Base-by-base conservation (phyloP, 805 yeast genomes). In the Kazachstania taianensis region DNA sequence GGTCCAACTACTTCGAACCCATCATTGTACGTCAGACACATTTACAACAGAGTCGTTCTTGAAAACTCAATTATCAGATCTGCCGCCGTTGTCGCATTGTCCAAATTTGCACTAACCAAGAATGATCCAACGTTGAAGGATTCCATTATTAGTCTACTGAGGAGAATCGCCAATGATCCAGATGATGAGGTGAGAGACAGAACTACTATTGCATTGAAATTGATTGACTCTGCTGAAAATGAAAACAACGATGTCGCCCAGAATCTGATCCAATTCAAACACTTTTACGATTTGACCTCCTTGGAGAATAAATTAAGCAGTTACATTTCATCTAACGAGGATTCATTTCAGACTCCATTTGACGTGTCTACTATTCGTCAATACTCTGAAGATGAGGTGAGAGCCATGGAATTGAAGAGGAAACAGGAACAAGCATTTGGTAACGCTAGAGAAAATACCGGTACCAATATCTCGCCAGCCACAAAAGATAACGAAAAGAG, bases 121-220 rank as follows among this genome's bases (percentile, higher is more conserved):
- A 66, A 69, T 34, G 94, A 86, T 46, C 72, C 71, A 12, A 67
- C 70, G 19, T 73, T 87, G 42, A 65, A 72, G 37, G 68, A 70
- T 43, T 80, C 86, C 37, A 81, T 89, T 48, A 70, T 70, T 47
- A 80, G 81, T 41, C 69, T 92, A 49, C 71, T 92, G 48, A 69
- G 70, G 41, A 78, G 96, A 64, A 85, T 94, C 47, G 72, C 86
- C 45, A 81, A 73, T 45, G 98, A 89, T 60, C 73, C 69, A 30
- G 96, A 89, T 58, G 98, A 89, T 61, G 98, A 89, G 63, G 98
- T 92, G 23, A 84, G 98, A 67, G 98, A 89, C 58, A 78, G 98
- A 58, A 96, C 98, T 7, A 81, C 94, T 2, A 67, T 89, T 48
- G 79, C 94, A 2, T 69, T 89, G 53, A 71, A 75, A 44, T 73